phyloP scores from a whole-genome alignment of 1,284 basidiomycete species.

The Takashimella tepidaria region DNA sequence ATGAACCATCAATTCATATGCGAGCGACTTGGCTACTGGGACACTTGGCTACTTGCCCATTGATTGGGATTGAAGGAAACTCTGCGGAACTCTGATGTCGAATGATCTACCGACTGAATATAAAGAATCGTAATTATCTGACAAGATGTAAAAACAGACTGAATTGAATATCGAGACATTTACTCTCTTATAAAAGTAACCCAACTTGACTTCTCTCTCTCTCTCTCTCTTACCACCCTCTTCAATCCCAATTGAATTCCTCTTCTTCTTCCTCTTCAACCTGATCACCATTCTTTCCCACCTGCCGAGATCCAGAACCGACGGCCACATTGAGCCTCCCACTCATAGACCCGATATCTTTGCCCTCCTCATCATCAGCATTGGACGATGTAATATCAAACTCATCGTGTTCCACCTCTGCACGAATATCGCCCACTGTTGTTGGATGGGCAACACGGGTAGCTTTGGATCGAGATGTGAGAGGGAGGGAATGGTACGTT shows the following conservation, averaged over 20 bases:
- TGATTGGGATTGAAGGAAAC: no score
- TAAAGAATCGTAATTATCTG: no score
- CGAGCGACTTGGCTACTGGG: no score
- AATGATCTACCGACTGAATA: no score
- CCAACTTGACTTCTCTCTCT: neutral
- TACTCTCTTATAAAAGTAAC: no score
- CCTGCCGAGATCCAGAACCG: neutral
- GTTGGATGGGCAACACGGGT: slow-evolving; percentile 26
- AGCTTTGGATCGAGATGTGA: slow-evolving; percentile 42
- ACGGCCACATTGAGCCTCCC: slow-evolving; percentile 1
- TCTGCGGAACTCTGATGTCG: no score
- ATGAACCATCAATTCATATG: no score
- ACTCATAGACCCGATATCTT: slow-evolving; percentile 6
- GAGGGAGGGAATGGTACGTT: slow-evolving; percentile 78
- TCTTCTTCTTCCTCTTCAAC: slow-evolving; percentile 20
- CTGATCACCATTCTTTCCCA: slow-evolving; percentile 11
- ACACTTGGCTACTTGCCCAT: no score
- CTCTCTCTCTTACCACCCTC: neutral
- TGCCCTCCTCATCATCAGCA: slow-evolving; percentile 5
- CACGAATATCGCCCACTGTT: slow-evolving; percentile 21
- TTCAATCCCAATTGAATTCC: slow-evolving; percentile 35
- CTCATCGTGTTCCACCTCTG: slow-evolving; percentile 19
- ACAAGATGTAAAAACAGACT: no score
- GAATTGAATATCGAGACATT: no score
- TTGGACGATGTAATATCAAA: slow-evolving; percentile 9